Evolutionary conservation across 2,329 filamentous ascomycete genomes (phyloP).

Genomic region (Aspergillus oerlinghausenensis): DNA sequence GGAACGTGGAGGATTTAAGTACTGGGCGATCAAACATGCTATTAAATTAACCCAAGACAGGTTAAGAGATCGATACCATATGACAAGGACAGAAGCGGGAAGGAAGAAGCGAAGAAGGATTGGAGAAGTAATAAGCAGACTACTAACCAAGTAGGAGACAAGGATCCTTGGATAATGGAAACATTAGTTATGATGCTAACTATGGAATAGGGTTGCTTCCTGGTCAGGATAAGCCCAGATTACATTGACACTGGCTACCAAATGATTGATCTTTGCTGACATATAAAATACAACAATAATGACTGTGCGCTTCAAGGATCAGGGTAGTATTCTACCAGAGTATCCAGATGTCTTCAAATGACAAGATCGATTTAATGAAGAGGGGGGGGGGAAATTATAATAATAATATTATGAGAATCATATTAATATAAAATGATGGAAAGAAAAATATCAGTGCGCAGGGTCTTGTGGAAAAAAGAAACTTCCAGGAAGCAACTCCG

Average conservation of each 20-base stretch:
- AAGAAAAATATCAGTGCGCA: constrained; percentile 11
- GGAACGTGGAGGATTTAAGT: neutral
- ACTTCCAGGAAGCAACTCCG: constrained; percentile 23
- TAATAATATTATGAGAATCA: constrained; percentile 10
- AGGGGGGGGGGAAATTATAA: constrained; percentile 7
- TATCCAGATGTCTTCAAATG: neutral
- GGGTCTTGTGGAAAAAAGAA: constrained; percentile 14
- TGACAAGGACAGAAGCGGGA: neutral
- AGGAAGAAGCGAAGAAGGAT: neutral
- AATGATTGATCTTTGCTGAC: too few species aligned
- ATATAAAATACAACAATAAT: too few species aligned
- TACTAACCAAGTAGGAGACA: neutral
- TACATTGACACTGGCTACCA: neutral
- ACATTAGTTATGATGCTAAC: neutral
- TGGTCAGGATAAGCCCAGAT: neutral
- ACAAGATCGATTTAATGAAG: neutral
- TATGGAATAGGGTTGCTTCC: neutral
- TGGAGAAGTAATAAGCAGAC: neutral
- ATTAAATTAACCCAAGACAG: neutral
- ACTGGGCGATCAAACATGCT: too few species aligned
- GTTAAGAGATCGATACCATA: neutral
- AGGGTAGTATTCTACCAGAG: neutral
- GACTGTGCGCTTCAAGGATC: neutral
- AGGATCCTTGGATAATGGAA: neutral
- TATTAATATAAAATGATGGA: constrained; percentile 5